Evolutionary conservation across 2,329 filamentous ascomycete genomes (phyloP), one percentile per base, ranked within the genome.

Genomic region (Beauveria medogensis): DNA sequence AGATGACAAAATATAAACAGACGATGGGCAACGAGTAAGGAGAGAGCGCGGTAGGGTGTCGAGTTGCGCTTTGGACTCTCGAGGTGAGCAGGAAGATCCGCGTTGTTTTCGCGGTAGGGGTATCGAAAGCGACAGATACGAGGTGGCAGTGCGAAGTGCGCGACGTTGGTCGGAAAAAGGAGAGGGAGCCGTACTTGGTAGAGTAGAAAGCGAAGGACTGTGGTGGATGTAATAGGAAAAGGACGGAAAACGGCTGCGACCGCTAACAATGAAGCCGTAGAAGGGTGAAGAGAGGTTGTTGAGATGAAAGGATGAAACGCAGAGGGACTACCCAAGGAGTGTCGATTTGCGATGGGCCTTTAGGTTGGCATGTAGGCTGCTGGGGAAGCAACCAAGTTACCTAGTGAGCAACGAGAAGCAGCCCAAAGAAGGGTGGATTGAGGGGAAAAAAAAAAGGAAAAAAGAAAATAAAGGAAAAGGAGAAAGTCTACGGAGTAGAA

Each of bases 271-370:
- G 30, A 54, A 47, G 57, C 14, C 20, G 50, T 16, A 53, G 40
- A 20, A 40, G 28, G 37, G 43, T 26, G 48, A 47, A 40, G 24
- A 24, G 26, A 52, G 28, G 47, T 22, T 47, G 48, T 47, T 59
- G 50, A 44, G 47, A 41, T 59, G 56, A 54, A 54, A 46, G 48
- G 28, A 59, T 40, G 50, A 55, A 18, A 63, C 51, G 26, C 47
- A 47, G 48, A 47, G 54, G 59, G 53, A 20, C 44, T 62, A 34
- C 20, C 12, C 26, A 24, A 22, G 48, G 40, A 50, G 20, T 30
- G 47, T 18, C 34, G 47, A 37, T 26, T 54, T 26, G 37, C 34
- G 37, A 54, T 22, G 37, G 52, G 52, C 3, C n/a, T n/a, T 14
- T 28, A 20, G 41, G 41, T 43, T 10, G 34, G 34, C 14, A 37